phyloP scores from a whole-genome alignment of 495 filamentous ascomycete species.

The Neurospora tetraspora region DNA sequence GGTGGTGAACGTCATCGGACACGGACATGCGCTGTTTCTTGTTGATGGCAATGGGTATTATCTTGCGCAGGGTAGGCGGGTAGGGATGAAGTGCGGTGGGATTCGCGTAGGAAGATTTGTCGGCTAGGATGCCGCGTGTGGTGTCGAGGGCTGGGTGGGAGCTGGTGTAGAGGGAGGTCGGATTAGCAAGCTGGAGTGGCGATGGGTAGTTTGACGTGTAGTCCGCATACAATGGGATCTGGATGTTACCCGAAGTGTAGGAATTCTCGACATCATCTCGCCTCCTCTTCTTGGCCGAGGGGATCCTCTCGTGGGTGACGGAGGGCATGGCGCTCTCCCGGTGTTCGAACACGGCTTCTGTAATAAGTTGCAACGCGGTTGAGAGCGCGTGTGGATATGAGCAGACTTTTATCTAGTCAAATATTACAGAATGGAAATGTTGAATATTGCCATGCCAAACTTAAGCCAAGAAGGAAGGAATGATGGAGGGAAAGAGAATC shows the following conservation, averaged over 20 bases:
- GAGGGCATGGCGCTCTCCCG: constrained; percentile 19
- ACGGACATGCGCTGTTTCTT: constrained; percentile 19
- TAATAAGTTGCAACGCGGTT: not conserved
- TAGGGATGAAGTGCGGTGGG: constrained; percentile 5
- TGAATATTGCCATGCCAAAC: not conserved
- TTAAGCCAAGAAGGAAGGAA: not conserved
- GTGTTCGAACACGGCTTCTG: not conserved
- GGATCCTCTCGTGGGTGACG: constrained; percentile 19
- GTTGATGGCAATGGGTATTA: constrained; percentile 22
- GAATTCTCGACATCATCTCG: constrained; percentile 23
- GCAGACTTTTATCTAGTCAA: not conserved
- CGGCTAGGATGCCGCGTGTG: constrained; percentile 3
- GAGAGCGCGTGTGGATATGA: not conserved
- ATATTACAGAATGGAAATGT: not conserved
- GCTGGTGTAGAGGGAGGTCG: constrained; percentile 5
- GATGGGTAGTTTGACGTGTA: not conserved
- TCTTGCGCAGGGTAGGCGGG: constrained; percentile 15
- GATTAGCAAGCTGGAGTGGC: not conserved
- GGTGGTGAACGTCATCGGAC: constrained; percentile 7
- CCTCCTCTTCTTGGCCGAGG: constrained; percentile 29
- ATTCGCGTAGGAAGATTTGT: constrained; percentile 6
- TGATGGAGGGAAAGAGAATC: not conserved
- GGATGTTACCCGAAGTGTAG: constrained; percentile 8
- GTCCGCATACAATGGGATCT: constrained; percentile 24
- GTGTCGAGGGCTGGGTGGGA: constrained; percentile 5